These are phyloP conservation scores for Penicillium pancosmium DNA, from an alignment of 495 filamentous ascomycete species.

Conservation along the genomic window DNA sequence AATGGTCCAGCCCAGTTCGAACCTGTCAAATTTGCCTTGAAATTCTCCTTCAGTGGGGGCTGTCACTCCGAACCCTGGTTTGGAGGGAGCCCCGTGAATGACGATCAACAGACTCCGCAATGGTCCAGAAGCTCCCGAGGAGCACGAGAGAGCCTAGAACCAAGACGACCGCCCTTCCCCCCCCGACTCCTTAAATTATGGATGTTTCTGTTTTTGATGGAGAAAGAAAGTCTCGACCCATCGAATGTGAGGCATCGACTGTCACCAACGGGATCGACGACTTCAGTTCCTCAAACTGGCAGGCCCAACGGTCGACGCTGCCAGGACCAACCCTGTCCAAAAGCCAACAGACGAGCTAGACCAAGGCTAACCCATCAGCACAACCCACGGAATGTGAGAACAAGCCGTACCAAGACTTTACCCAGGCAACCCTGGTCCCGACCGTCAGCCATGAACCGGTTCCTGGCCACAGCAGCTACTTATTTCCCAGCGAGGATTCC, in stretches of 20 bases:
- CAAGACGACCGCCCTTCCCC: no score
- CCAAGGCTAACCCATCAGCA: no score
- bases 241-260: slow-evolving; percentile 7
- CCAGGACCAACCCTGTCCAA: not conserved
- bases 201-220: not conserved
- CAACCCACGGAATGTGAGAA: not conserved
- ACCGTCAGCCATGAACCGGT: slow-evolving; percentile 11
- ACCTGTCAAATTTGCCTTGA: slow-evolving; percentile 1
- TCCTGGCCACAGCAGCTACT: slow-evolving; percentile 2
- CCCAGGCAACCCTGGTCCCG: slow-evolving; percentile 5
- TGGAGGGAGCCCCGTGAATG: slow-evolving; percentile 9
- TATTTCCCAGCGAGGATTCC: slow-evolving; percentile 3
- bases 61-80: slow-evolving; percentile 18
- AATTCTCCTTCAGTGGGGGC: slow-evolving; percentile 1
- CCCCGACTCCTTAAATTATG: slow-evolving; percentile 1
- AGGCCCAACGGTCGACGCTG: not conserved
- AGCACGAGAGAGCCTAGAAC: slow-evolving; percentile 13
- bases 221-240: not conserved
- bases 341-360: no score
- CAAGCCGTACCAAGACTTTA: slow-evolving; percentile 2
- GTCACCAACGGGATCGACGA: slow-evolving; percentile 1
- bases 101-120: slow-evolving; percentile 26
- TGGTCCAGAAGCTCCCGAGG: slow-evolving; percentile 16
- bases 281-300: not conserved
- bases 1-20: not conserved